A percentile compares a stretch with the other conserved stretches of the same genome.
Conservation (phyloP, 164 flowering plant genomes). For the Warburgia ugandensis region DNA sequence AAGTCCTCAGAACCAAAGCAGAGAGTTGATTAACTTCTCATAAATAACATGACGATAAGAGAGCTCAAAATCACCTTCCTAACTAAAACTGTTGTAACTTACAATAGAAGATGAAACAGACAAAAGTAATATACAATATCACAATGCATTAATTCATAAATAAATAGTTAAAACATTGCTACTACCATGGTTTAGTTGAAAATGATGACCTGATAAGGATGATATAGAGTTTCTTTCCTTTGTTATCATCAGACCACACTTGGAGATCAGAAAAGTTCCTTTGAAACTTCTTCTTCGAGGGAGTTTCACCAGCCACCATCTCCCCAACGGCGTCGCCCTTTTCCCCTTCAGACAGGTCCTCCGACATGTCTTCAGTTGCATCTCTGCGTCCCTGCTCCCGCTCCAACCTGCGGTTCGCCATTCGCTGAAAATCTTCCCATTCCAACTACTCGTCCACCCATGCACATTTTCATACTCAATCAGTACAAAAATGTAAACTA, state of each 20-base stretch:
- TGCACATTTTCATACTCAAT: too few species aligned
- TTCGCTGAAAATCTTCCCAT: conserved; percentile 55
- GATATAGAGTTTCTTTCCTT: conserved; percentile 76
- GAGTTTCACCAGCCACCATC: conserved; percentile 38
- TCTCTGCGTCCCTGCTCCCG: conserved; percentile 78
- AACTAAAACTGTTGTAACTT: too few species aligned
- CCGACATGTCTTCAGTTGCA: conserved; percentile 84
- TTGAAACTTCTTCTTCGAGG: conserved; percentile 48
- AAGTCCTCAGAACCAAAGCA: too few species aligned
- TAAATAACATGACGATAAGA: too few species aligned
- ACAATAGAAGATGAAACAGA: too few species aligned
- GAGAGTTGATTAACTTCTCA: too few species aligned
- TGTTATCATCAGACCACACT: conserved; percentile 80
- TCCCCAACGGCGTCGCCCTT: conserved; percentile 62
- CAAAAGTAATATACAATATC: too few species aligned
- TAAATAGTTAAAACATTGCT: too few species aligned
- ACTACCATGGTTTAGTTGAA: neutral
- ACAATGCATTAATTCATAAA: too few species aligned
- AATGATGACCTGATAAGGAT: conserved; percentile 66
- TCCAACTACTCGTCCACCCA: conserved; percentile 44
- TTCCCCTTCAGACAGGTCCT: conserved; percentile 71
- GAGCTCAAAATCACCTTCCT: too few species aligned
- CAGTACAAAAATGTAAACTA: too few species aligned
- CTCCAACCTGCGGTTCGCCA: conserved; percentile 61
- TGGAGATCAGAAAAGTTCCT: conserved; percentile 58